These are phyloP conservation scores for Lepidium campestre DNA, from an alignment of 441 rosid genomes.

Conservation along the genomic window DNA sequence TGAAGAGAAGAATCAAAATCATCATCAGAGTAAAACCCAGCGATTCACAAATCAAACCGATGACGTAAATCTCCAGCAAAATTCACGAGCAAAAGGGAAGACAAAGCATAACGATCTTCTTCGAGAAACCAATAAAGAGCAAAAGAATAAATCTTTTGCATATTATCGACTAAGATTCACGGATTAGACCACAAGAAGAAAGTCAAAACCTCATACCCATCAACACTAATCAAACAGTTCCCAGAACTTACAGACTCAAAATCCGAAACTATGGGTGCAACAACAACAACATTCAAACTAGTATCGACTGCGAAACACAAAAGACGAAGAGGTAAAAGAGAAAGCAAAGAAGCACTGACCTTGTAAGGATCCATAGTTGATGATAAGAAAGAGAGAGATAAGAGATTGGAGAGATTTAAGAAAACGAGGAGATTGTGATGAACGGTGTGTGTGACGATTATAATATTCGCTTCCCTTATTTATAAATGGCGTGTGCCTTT, in stretches of 20 bases:
- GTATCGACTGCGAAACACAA: not conserved
- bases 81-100: not conserved
- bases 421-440: slow-evolving; percentile 18
- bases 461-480: slow-evolving; percentile 6
- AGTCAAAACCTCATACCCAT: not conserved
- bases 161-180: not conserved
- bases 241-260: not conserved
- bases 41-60: not conserved
- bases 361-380: slow-evolving; percentile 71
- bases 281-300: not conserved
- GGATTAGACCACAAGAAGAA: not conserved
- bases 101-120: not conserved
- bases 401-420: slow-evolving; percentile 15
- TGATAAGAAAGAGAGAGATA: not conserved
- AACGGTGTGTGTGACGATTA: not conserved
- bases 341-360: slow-evolving; percentile 30
- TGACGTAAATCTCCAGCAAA: not conserved
- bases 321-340: not conserved
- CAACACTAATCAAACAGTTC: slow-evolving; percentile 1
- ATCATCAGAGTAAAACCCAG: not conserved
- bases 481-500: slow-evolving; percentile 26
- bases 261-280: not conserved
- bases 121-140: not conserved
- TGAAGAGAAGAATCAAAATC: not conserved
- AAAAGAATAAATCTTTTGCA: not conserved